A percentile compares a stretch with the other conserved stretches of the same genome.
phyloP scores from a whole-genome alignment of 805 yeast genomes.

The Candida takata region DNA sequence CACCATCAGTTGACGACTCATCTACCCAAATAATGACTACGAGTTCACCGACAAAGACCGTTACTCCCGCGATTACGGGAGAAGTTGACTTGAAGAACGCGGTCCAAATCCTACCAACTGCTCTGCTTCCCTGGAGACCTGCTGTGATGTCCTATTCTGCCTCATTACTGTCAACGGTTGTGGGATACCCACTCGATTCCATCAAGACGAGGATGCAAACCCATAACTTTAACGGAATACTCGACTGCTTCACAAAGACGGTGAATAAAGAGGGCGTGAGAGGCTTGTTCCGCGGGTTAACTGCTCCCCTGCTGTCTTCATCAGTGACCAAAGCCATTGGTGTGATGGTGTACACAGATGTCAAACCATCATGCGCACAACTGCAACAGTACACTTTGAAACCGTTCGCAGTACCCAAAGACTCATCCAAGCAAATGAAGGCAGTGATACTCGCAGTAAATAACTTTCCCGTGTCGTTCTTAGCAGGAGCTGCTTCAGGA shows the following conservation, averaged over 20 bases:
- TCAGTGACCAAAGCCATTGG: slow-evolving; percentile 58
- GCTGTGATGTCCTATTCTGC: slow-evolving; percentile 58
- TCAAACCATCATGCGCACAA: slow-evolving; percentile 36
- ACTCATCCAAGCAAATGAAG: slow-evolving; percentile 6
- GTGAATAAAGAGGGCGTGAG: slow-evolving; percentile 51
- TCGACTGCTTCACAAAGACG: slow-evolving; percentile 52
- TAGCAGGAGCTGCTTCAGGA: slow-evolving; percentile 65
- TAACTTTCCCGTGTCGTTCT: slow-evolving; percentile 39
- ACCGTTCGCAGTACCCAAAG: slow-evolving; percentile 9
- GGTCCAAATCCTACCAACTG: slow-evolving; percentile 39
- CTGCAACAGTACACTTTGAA: slow-evolving; percentile 16
- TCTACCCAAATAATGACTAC: no score
- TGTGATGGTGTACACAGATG: slow-evolving; percentile 53
- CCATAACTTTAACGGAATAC: slow-evolving; percentile 49
- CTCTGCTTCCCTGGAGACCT: slow-evolving; percentile 45
- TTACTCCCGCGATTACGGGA: slow-evolving; percentile 53
- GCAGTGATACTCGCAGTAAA: slow-evolving; percentile 21
- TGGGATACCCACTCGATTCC: slow-evolving; percentile 86
- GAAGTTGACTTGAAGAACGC: slow-evolving; percentile 40
- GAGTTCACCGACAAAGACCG: no score
- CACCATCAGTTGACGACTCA: no score
- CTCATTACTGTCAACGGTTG: slow-evolving; percentile 53
- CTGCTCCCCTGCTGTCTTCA: slow-evolving; percentile 65
- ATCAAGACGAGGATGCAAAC: slow-evolving; percentile 84
- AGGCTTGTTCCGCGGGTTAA: slow-evolving; percentile 72